A percentile compares a stretch with the other conserved stretches of the same genome.
phyloP scores from a whole-genome alignment of 2,329 filamentous ascomycete species.

The Fusarium fracticaudum region DNA sequence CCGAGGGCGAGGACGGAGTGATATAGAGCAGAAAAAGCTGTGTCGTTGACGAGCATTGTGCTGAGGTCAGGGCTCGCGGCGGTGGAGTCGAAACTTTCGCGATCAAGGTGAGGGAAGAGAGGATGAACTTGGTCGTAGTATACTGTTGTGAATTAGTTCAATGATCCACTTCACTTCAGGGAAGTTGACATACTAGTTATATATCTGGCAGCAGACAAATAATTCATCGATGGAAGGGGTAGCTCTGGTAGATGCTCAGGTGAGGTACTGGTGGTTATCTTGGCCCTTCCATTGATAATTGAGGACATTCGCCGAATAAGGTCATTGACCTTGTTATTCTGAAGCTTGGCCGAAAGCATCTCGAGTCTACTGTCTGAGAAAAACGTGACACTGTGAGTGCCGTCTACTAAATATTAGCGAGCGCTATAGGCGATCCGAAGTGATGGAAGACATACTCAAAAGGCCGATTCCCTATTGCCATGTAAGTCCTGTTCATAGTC shows the following conservation, averaged over 20 bases:
- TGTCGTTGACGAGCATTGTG: neutral
- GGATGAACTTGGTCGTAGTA: slow-evolving; percentile 39
- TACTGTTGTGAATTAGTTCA: neutral
- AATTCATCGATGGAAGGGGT: neutral
- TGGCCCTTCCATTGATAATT: slow-evolving; percentile 24
- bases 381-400: slow-evolving; percentile 35
- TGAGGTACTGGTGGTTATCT: slow-evolving; percentile 24
- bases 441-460: neutral
- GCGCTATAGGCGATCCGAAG: no score
- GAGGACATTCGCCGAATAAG: slow-evolving; percentile 32
- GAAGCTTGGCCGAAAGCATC: slow-evolving; percentile 28
- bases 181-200: slow-evolving; percentile 2
- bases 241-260: neutral
- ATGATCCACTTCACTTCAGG: fast-evolving
- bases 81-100: slow-evolving; percentile 15
- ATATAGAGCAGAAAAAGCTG: slow-evolving; percentile 30
- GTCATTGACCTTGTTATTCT: slow-evolving; percentile 35
- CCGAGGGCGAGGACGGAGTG: slow-evolving; percentile 33
- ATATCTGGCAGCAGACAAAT: slow-evolving; percentile 1
- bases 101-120: slow-evolving; percentile 29
- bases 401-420: neutral
- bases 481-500: neutral
- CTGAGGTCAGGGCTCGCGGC: neutral
- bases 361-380: slow-evolving; percentile 36
- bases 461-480: slow-evolving; percentile 29